Evolutionary conservation across 805 yeast genomes (phyloP).

Genomic region (Candida rishiriensis): DNA sequence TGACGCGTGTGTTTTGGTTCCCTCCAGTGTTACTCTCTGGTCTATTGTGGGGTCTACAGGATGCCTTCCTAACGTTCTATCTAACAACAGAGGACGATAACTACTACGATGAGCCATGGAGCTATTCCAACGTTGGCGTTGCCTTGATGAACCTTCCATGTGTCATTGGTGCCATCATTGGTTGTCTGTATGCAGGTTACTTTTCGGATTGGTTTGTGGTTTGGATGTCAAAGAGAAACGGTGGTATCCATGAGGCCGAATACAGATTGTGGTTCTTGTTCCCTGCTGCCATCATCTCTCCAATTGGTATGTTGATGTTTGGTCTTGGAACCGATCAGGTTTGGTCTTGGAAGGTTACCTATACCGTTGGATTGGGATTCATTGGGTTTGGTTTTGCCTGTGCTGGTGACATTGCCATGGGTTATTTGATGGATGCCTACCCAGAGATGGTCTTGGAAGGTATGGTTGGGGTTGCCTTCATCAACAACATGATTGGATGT

Average conservation of each 20-base stretch:
- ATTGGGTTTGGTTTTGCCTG: conserved; percentile 69
- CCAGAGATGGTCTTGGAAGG: conserved; percentile 69
- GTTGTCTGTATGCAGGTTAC: conserved; percentile 61
- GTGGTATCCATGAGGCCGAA: conserved; percentile 63
- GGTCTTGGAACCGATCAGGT: conserved; percentile 58
- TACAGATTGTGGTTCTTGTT: conserved; percentile 54
- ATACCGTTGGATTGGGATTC: conserved; percentile 54
- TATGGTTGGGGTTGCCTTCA: conserved; percentile 64
- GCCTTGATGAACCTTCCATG: conserved; percentile 75
- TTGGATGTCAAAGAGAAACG: conserved; percentile 55
- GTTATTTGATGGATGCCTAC: conserved; percentile 62
- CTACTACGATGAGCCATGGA: conserved; percentile 63
- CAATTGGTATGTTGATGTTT: conserved; percentile 59
- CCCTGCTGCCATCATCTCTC: conserved; percentile 53
- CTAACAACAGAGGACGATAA: conserved; percentile 67
- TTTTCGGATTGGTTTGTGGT: conserved; percentile 56
- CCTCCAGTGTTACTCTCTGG: conserved; percentile 67
- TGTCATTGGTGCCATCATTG: conserved; percentile 59
- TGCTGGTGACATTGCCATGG: conserved; percentile 66
- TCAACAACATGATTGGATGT: conserved; percentile 62
- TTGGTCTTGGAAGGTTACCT: conserved; percentile 51
- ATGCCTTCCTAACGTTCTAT: conserved; percentile 70
- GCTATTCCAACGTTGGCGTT: conserved; percentile 60
- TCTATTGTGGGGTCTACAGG: conserved; percentile 77
- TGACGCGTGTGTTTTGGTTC: conserved; percentile 53